Base-by-base conservation (phyloP, 805 yeast genomes). In the Wickerhamiella spandovensis region DNA sequence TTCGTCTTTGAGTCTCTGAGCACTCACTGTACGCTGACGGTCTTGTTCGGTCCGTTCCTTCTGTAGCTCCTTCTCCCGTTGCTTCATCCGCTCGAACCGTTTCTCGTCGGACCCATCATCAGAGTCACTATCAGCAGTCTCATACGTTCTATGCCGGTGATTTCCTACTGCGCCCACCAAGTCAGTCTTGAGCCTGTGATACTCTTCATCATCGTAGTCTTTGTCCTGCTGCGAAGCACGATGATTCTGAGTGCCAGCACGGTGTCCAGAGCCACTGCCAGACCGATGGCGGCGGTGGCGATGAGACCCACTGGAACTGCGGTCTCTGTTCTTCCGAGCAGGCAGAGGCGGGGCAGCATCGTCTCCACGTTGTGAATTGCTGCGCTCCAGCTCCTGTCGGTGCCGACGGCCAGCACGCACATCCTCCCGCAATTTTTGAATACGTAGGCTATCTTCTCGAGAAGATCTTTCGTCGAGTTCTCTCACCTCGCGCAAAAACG, bases 361-460 rank as follows among this genome's bases (percentile, higher is more conserved):
- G 9, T 35, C 39, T 4, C 13, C 39, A 5, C 20, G 17, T n/a
- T 17, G 39, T n/a, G 39, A 35, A 17, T 35, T 35, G 39, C 20
- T 35, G 20, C 39, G 39, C 13, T 35, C 32, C 30, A 23, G 35
- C 32, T 43, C 45, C 20, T 24, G 28, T 32, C 65, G 51, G 9
- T 63, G 43, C 37, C 52, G 54, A 24, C 64, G 48, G 24, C 65
- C 64, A n/a, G 57, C 64, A 35, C 54, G 52, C 25, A 62, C 61
- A 43, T 61, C 64, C 25, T 53, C 53, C 43, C 62, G 65, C 48
- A 62, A 51, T 41, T 58, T 56, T 44, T 55, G 54, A 13, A 65
- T 61, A 22, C 65, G 58, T 17, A 58, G 49, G 35, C 61, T 64
- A 51, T 62, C 65, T 48, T 62, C 65, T 15, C 60, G 59, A 35